phyloP scores from a whole-genome alignment of 1,139 yeast genomes.

The Taiozyma sp. region DNA sequence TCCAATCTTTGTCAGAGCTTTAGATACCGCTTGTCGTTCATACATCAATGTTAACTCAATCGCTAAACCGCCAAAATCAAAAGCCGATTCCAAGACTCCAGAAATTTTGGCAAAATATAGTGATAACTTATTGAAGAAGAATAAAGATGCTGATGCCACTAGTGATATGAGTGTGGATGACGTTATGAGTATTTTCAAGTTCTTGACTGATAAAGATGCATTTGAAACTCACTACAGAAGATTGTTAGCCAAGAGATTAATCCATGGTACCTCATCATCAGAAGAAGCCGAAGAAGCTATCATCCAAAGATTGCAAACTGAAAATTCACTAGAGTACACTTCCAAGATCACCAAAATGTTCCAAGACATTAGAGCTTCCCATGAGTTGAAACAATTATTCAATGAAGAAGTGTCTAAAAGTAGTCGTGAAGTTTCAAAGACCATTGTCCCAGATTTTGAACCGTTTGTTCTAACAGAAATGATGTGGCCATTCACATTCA shows the following conservation, averaged over 20 bases:
- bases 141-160: conserved; percentile 60
- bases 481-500: conserved; percentile 74
- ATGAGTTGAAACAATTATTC: conserved; percentile 66
- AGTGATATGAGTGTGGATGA: conserved; percentile 73
- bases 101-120: conserved; percentile 88
- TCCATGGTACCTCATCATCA: conserved; percentile 77
- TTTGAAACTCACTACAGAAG: conserved; percentile 93
- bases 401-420: conserved; percentile 41
- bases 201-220: conserved; percentile 89
- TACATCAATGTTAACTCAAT: conserved; percentile 81
- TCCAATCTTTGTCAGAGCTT: conserved; percentile 76
- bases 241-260: conserved; percentile 80
- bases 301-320: conserved; percentile 82
- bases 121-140: conserved; percentile 74
- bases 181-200: conserved; percentile 81
- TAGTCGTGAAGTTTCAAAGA: conserved; percentile 28
- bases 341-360: conserved; percentile 95
- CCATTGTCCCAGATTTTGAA: conserved; percentile 54
- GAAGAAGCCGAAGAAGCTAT: conserved; percentile 82
- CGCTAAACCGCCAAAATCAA: conserved; percentile 59
- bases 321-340: conserved; percentile 89
- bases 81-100: conserved; percentile 66
- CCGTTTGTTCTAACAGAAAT: conserved; percentile 81
- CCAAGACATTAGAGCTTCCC: conserved; percentile 85
- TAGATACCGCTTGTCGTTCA: conserved; percentile 82